These are phyloP conservation scores for Hortiboletus rubellus DNA, from an alignment of 1,284 basidiomycete species.

Conservation along the genomic window DNA sequence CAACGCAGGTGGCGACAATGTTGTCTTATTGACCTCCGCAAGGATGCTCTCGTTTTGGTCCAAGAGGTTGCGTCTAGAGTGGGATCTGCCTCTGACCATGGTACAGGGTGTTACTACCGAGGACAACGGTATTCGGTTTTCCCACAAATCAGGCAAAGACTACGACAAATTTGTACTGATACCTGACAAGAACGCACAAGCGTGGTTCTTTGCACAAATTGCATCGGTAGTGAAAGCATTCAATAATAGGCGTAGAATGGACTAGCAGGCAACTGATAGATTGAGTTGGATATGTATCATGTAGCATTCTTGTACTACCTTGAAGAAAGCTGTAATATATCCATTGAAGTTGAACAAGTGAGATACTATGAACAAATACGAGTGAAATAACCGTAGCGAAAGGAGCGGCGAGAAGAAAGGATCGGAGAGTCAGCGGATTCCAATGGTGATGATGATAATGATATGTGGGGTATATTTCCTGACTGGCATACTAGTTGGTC, in stretches of 20 bases:
- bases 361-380: conserved; percentile 28
- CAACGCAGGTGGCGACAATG: conserved; percentile 78
- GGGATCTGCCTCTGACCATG: conserved; percentile 90
- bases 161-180: conserved; percentile 76
- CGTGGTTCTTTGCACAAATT: conserved; percentile 77
- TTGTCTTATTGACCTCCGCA: conserved; percentile 80
- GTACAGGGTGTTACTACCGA: conserved; percentile 89
- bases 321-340: conserved; percentile 27
- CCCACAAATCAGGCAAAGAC: conserved; percentile 70
- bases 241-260: conserved; percentile 72
- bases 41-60: conserved; percentile 86
- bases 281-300: conserved; percentile 18
- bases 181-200: conserved; percentile 68
- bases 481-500: conserved; percentile 15
- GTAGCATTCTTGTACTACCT: conserved; percentile 27
- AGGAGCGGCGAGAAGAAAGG: conserved; percentile 23
- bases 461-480: conserved; percentile 33
- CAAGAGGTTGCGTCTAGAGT: conserved; percentile 81
- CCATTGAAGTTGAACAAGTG: conserved; percentile 26
- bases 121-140: conserved; percentile 85
- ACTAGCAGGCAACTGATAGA: conserved; percentile 36
- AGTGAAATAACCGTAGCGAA: conserved; percentile 22
- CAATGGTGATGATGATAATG: conserved; percentile 20
- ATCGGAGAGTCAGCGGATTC: conserved; percentile 17
- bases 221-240: conserved; percentile 72